These are phyloP conservation scores for Cadophora luteo-olivacea DNA, from an alignment of 2,329 filamentous ascomycete genomes.

Conservation along the genomic window DNA sequence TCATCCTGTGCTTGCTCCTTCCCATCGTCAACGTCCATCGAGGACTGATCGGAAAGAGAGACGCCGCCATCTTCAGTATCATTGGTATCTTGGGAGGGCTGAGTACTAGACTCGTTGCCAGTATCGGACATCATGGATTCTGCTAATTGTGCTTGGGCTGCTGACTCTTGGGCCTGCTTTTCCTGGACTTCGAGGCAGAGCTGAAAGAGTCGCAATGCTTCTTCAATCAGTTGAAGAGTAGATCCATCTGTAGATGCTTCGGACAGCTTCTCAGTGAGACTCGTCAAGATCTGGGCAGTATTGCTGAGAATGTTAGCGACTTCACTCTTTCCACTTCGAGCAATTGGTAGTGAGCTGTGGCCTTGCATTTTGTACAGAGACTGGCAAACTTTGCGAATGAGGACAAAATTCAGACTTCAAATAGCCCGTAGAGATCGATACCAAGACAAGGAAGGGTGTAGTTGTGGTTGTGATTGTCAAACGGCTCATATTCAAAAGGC, in stretches of 20 bases:
- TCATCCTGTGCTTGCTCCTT: constrained; percentile 53
- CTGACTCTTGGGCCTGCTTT: constrained; percentile 51
- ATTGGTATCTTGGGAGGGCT: constrained; percentile 45
- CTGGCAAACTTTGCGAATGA: background rate
- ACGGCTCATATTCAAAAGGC: background rate
- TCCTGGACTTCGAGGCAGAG: constrained; percentile 61
- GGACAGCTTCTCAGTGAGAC: constrained; percentile 65
- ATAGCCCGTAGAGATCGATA: background rate
- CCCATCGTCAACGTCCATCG: constrained; percentile 43
- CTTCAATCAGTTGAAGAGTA: constrained; percentile 58
- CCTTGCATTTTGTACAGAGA: background rate
- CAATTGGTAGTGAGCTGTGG: background rate
- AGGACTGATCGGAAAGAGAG: constrained; percentile 24
- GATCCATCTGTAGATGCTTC: constrained; percentile 47
- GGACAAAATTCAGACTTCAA: background rate
- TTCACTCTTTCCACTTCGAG: background rate
- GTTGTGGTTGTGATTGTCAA: background rate
- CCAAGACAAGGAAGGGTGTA: background rate
- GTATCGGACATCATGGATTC: constrained; percentile 40
- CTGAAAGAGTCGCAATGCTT: constrained; percentile 67
- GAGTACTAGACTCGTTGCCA: background rate
- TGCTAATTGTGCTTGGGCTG: constrained; percentile 43
- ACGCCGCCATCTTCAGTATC: constrained; percentile 49
- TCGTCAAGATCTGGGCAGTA: constrained; percentile 71
- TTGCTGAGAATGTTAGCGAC: constrained; percentile 53